Base-by-base conservation (phyloP, 495 filamentous ascomycete genomes). In the Bacidia rubella region DNA sequence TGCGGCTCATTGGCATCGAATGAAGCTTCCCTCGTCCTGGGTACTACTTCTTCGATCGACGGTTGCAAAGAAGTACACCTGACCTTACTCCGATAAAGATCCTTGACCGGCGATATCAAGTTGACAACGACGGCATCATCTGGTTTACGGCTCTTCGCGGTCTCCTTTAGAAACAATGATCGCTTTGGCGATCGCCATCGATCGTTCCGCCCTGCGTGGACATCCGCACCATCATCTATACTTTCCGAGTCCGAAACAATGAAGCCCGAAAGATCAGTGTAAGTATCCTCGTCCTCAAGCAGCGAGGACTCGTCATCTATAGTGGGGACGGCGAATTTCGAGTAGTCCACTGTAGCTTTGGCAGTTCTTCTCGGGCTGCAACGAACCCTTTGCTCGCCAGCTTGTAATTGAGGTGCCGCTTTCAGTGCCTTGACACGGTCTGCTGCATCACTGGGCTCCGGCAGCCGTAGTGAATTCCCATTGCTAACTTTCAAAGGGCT, bases 391-490 rank as follows among this genome's bases (percentile, higher is more conserved):
- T 26, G 27, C 11, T 20, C 1, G 11, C 54, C 2, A 3, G 21
- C 19, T 26, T 22, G 2, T 15, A 35, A 17, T 27, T 20, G 4
- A n/a, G 27, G 11, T 42, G 58, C 59, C 21, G 60, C 48, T 11
- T 63, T 38, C 2, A 63, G 63, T 20, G n/a, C n/a, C n/a, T n/a
- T n/a, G n/a, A n/a, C n/a, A n/a, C n/a, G n/a, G n/a, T n/a, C n/a
- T n/a, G n/a, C n/a, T n/a, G n/a, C n/a, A n/a, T n/a, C n/a, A n/a
- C n/a, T n/a, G n/a, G n/a, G n/a, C n/a, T n/a, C n/a, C n/a, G n/a
- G 29, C 15, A 69, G 58, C 10, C 67, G 59, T 29, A 70, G 54
- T 24, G 66, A 68, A 42, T 74, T 72, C 38, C 66, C 59, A 19
- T 65, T 61, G 15, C 69, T 54, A 35, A 52, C 53, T 45, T 60